Conservation (phyloP, 352 stramenopile genomes). For the Blastocystis hominis region DNA sequence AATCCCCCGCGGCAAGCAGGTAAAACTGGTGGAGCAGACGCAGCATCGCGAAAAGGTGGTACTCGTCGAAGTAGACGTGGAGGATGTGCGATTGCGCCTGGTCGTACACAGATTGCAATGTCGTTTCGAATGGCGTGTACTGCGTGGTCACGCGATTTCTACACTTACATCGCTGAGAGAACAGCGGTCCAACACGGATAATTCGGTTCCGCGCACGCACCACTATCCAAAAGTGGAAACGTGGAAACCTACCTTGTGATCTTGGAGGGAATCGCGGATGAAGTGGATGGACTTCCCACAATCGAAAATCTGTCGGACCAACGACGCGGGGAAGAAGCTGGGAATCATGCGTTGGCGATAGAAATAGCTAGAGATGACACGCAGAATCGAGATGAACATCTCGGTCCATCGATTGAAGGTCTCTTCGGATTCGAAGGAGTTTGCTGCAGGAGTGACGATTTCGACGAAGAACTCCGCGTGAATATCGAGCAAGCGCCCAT, state of each 20-base stretch:
- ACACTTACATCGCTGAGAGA: not conserved
- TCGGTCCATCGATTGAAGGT: constrained; percentile 7
- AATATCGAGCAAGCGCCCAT: constrained; percentile 35
- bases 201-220: not conserved
- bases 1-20: constrained; percentile 13
- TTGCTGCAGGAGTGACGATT: not conserved
- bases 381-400: not conserved
- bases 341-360: constrained; percentile 30
- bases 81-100: constrained; percentile 16
- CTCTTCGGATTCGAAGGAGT: not conserved
- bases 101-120: not conserved
- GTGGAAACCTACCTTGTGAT: not conserved
- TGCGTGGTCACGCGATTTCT: not conserved
- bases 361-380: not conserved
- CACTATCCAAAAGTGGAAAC: not conserved
- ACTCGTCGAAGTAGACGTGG: not conserved
- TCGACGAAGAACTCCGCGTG: constrained; percentile 52
- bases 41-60: not conserved
- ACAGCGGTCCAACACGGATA: not conserved
- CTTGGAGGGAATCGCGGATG: constrained; percentile 5
- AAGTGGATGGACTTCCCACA: constrained; percentile 23
- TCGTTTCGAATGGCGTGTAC: not conserved
- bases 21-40: constrained; percentile 15
- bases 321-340: not conserved
- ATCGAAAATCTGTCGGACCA: not conserved